A percentile compares a stretch with the other conserved stretches of the same genome.
Conservation (phyloP, 345 rosid genomes). For the Moricandia moricandioides region DNA sequence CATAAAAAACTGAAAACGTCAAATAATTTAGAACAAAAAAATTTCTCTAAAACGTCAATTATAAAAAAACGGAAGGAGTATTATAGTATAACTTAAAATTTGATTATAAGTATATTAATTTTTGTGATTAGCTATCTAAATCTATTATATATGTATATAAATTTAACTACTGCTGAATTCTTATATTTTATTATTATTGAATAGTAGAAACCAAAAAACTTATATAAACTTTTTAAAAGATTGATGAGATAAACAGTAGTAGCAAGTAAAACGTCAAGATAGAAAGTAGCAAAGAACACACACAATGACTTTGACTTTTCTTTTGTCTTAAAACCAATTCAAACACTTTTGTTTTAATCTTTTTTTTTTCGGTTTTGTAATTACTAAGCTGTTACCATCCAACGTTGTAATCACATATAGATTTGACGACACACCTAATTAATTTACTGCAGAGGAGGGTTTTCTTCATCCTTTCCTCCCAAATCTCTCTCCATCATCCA, state of each 20-base stretch:
- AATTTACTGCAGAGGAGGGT: not conserved
- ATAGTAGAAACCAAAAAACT: too few species aligned
- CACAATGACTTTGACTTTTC: conserved; percentile 32
- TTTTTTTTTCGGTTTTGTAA: not conserved
- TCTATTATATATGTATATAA: too few species aligned
- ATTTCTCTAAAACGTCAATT: too few species aligned
- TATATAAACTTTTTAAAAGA: too few species aligned
- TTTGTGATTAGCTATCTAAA: not conserved
- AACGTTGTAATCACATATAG: not conserved
- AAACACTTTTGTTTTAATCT: not conserved
- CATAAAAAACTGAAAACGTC: too few species aligned
- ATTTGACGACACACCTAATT: not conserved
- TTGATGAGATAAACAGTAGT: not conserved
- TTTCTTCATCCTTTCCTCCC: not conserved
- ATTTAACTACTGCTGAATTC: too few species aligned
- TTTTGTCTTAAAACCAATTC: not conserved
- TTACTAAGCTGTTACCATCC: conserved; percentile 9
- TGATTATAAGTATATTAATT: not conserved
- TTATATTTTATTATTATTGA: not conserved
- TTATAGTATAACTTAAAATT: not conserved
- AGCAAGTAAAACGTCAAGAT: not conserved
- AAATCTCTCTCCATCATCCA: not conserved
- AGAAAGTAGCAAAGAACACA: not conserved
- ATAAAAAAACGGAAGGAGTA: too few species aligned
- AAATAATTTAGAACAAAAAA: too few species aligned